phyloP scores from a whole-genome alignment of 345 rosid genomes.

The Toxicodendron radicans region DNA sequence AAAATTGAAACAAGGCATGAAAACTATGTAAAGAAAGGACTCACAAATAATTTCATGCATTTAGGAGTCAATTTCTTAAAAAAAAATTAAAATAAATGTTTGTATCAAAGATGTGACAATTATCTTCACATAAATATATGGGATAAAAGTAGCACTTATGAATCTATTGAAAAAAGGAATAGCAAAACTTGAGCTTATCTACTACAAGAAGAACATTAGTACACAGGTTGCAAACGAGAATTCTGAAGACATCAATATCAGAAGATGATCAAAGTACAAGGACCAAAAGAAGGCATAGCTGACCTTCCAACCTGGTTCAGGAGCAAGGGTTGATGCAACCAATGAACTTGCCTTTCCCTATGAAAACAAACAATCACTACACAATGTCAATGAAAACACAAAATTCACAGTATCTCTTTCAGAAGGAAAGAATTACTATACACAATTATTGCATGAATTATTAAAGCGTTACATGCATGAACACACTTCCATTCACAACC shows the following conservation, averaged over 20 bases:
- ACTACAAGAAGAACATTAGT: background rate
- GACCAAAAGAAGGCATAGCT: too few species aligned
- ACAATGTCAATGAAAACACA: constrained; percentile 2
- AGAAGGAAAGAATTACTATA: background rate
- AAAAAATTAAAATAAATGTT: constrained; percentile 7
- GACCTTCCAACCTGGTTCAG: constrained; percentile 80
- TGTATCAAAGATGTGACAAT: too few species aligned
- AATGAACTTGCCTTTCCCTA: constrained; percentile 97
- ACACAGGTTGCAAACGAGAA: background rate
- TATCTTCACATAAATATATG: too few species aligned
- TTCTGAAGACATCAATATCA: constrained; percentile 1
- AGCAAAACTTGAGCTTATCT: background rate
- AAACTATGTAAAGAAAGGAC: constrained; percentile 2
- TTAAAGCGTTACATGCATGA: constrained; percentile 58
- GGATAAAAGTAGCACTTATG: background rate
- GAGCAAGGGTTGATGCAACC: constrained; percentile 84
- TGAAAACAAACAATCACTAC: constrained; percentile 11
- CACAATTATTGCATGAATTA: background rate
- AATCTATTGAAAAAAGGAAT: background rate
- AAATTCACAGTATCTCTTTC: background rate
- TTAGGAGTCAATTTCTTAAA: background rate
- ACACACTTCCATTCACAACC: too few species aligned
- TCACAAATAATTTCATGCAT: constrained; percentile 6
- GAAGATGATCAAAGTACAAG: background rate
- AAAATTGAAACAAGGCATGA: constrained; percentile 21